These are phyloP conservation scores for Populus tremula DNA, from an alignment of 345 rosid genomes.

Conservation along the genomic window DNA sequence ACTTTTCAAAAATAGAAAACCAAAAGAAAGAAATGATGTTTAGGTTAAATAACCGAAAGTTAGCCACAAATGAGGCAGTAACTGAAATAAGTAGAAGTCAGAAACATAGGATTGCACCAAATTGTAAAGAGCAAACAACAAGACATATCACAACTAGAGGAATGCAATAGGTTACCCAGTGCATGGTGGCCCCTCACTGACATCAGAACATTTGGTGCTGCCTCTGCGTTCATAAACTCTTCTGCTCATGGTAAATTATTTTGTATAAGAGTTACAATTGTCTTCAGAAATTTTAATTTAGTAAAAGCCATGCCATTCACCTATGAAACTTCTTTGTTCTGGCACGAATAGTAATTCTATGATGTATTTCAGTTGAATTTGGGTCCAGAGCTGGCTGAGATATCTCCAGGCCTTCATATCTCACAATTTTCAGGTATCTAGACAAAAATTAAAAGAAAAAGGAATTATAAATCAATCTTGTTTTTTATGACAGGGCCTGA, in stretches of 20 bases:
- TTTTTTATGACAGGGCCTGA: not conserved
- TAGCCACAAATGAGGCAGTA: not conserved
- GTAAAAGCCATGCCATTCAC: slow-evolving; percentile 30
- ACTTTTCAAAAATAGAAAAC: not conserved
- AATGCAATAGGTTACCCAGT: slow-evolving; percentile 57
- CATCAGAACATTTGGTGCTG: slow-evolving; percentile 70
- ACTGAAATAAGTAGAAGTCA: not conserved
- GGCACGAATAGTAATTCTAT: slow-evolving; percentile 84
- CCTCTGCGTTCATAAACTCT: slow-evolving; percentile 85
- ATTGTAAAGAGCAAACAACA: not conserved
- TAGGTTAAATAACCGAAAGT: not conserved
- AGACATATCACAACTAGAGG: not conserved
- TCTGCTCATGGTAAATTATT: slow-evolving; percentile 42
- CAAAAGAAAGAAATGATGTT: not conserved
- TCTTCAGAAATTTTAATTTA: not conserved
- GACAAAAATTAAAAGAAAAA: not conserved
- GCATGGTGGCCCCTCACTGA: slow-evolving; percentile 96
- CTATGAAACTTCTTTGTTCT: slow-evolving; percentile 71
- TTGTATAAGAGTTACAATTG: slow-evolving; percentile 8
- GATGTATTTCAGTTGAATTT: slow-evolving; percentile 92
- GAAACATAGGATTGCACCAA: not conserved
- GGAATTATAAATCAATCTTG: not conserved
- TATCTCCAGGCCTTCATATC: slow-evolving; percentile 79
- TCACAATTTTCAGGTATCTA: slow-evolving; percentile 79
- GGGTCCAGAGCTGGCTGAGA: slow-evolving; percentile 98